A percentile compares a stretch with the other conserved stretches of the same genome.
Conservation (phyloP, 106 monocot species). For the Acorus calamus region DNA sequence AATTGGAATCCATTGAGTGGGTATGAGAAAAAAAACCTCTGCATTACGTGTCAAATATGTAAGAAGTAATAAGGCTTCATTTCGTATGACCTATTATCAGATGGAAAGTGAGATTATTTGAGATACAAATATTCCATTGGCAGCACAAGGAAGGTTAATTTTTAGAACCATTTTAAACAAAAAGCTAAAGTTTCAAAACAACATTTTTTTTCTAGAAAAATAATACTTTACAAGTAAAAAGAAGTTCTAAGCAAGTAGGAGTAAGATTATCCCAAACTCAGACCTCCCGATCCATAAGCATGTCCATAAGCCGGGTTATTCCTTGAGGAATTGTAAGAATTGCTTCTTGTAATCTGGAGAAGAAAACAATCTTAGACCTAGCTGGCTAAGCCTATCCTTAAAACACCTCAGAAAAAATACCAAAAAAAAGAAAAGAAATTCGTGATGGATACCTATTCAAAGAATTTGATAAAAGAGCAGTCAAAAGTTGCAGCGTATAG, state of each 20-base stretch:
- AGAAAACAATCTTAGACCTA: neutral
- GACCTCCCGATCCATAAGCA: slow-evolving; percentile 99
- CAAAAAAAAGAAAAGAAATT: neutral
- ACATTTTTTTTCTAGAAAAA: too few relatives aligned
- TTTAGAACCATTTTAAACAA: too few relatives aligned
- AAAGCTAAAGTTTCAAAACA: too few relatives aligned
- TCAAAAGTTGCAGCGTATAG: slow-evolving; percentile 97
- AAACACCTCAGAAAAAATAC: neutral
- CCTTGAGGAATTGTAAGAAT: slow-evolving; percentile 94
- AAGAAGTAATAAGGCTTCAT: slow-evolving; percentile 91
- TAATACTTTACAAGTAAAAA: neutral
- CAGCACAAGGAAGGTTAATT: neutral
- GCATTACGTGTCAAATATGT: slow-evolving; percentile 93
- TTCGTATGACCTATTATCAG: slow-evolving; percentile 68
- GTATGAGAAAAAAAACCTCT: slow-evolving; percentile 27
- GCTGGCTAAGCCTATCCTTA: neutral
- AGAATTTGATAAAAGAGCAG: slow-evolving; percentile 85
- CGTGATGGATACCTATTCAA: slow-evolving; percentile 46
- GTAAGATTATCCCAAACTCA: neutral
- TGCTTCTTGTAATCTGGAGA: slow-evolving; percentile 84
- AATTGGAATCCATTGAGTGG: too few relatives aligned
- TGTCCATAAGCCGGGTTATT: slow-evolving; percentile 91
- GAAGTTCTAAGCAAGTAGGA: neutral
- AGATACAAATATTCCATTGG: neutral
- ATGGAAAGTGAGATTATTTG: neutral